Conservation (phyloP, 2,329 filamentous ascomycete genomes). For the Cladosporium sp. region DNA sequence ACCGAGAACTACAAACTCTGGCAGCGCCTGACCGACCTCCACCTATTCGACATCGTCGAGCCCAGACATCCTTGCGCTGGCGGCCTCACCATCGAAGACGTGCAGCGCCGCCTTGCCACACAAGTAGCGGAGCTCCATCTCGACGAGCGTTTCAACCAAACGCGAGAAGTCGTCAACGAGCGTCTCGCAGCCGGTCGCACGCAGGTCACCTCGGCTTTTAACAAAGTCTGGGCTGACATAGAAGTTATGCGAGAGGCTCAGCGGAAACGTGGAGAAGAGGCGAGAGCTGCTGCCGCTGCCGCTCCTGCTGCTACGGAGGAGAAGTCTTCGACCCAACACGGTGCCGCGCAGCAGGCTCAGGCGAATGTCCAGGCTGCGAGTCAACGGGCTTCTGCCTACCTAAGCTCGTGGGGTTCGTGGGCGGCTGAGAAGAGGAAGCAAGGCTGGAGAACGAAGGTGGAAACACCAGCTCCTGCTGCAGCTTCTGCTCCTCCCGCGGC, state of each 20-base stretch:
- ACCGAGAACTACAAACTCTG: slow-evolving; percentile 93
- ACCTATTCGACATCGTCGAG: slow-evolving; percentile 91
- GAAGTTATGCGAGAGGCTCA: slow-evolving; percentile 75
- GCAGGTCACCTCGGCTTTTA: slow-evolving; percentile 82
- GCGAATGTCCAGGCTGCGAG: slow-evolving; percentile 51
- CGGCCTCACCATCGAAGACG: slow-evolving; percentile 87
- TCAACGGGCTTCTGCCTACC: slow-evolving; percentile 56
- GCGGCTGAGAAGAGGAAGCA: slow-evolving; percentile 70
- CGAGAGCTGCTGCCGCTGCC: slow-evolving; percentile 36
- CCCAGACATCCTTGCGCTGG: slow-evolving; percentile 91
- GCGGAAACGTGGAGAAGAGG: slow-evolving; percentile 58
- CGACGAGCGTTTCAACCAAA: slow-evolving; percentile 81
- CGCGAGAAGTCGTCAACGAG: slow-evolving; percentile 79
- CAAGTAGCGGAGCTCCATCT: slow-evolving; percentile 92
- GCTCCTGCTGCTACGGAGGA: slow-evolving; percentile 14
- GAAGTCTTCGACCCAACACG: slow-evolving; percentile 12
- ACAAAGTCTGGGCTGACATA: slow-evolving; percentile 84
- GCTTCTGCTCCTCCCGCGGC: background rate
- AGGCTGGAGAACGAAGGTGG: slow-evolving; percentile 28
- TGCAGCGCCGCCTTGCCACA: slow-evolving; percentile 82
- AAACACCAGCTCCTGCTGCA: background rate
- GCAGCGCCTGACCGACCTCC: slow-evolving; percentile 66
- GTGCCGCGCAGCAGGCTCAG: slow-evolving; percentile 43
- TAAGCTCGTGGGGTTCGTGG: slow-evolving; percentile 62
- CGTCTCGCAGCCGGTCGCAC: slow-evolving; percentile 84